Evolutionary conservation across 2,329 filamentous ascomycete genomes (phyloP).

Genomic region (Trichoderma sp.): DNA sequence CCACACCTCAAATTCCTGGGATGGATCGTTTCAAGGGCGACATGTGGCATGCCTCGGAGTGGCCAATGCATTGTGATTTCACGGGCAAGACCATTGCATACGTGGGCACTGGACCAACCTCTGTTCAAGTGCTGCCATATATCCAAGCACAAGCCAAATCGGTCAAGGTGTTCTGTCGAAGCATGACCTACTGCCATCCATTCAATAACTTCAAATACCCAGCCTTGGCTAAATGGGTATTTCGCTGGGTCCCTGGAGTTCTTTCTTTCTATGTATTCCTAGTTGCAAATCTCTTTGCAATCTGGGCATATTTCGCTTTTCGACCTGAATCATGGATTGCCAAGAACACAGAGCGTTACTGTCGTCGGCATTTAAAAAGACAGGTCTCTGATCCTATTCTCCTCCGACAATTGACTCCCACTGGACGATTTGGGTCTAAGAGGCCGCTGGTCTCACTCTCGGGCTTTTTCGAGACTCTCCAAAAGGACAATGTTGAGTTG

Average conservation of each 20-base stretch:
- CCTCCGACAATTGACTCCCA: background rate
- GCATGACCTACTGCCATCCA: background rate
- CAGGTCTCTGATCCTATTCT: background rate
- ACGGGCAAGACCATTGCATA: background rate
- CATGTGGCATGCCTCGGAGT: background rate
- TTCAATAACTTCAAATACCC: background rate
- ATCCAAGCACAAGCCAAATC: constrained; percentile 4
- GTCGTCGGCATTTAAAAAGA: background rate
- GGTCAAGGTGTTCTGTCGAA: background rate
- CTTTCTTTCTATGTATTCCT: background rate
- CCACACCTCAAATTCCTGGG: background rate
- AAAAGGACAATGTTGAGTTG: background rate
- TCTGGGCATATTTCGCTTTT: background rate
- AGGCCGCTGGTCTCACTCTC: background rate
- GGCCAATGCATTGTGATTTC: background rate
- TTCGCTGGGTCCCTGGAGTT: background rate
- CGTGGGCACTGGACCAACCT: background rate
- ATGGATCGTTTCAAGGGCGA: background rate
- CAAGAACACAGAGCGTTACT: background rate
- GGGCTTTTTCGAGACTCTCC: background rate
- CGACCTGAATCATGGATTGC: background rate
- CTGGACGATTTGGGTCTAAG: background rate
- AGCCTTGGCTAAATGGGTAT: background rate
- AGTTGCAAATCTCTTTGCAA: background rate
- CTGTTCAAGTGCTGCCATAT: background rate